Percentiles rank a stretch among this genome's conserved stretches.
phyloP scores from a whole-genome alignment of 352 stramenopile species.

The Globisporangium cederbergense region DNA sequence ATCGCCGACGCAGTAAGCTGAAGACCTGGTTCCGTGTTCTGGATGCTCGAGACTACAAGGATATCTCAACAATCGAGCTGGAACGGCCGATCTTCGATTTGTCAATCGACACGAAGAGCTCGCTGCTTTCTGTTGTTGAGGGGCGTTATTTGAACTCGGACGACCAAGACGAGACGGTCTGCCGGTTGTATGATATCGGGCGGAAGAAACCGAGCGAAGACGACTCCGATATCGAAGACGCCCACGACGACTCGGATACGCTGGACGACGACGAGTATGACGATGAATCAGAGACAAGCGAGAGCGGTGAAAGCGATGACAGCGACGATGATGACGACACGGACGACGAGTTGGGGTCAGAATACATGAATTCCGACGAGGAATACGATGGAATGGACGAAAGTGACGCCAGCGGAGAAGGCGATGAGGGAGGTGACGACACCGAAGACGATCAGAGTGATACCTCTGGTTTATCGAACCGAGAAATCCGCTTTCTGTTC shows the following conservation, averaged over 20 bases:
- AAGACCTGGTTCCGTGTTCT: constrained; percentile 86
- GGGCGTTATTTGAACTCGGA: constrained; percentile 64
- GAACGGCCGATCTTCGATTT: constrained; percentile 77
- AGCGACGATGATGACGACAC: constrained; percentile 38
- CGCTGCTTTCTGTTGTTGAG: constrained; percentile 67
- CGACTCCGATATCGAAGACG: constrained; percentile 85
- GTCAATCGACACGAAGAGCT: constrained; percentile 59
- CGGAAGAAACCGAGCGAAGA: constrained; percentile 81
- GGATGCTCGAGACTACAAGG: constrained; percentile 77
- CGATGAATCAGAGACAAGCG: constrained; percentile 47
- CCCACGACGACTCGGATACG: constrained; percentile 57
- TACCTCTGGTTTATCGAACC: constrained; percentile 36
- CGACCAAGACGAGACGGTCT: constrained; percentile 74
- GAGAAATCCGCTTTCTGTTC: constrained; percentile 67
- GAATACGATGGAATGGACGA: constrained; percentile 37
- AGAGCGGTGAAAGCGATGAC: constrained; percentile 40
- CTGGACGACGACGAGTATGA: constrained; percentile 82
- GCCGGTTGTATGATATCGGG: constrained; percentile 85
- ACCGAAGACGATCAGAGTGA: constrained; percentile 24
- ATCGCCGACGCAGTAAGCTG: constrained; percentile 53
- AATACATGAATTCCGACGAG: constrained; percentile 28
- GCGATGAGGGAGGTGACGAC: constrained; percentile 21
- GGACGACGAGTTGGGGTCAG: constrained; percentile 39
- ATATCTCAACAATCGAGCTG: constrained; percentile 82
- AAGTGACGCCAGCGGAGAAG: constrained; percentile 23